Evolutionary conservation across 139 green algal species (phyloP).

Genomic region (Auxenochlorella pyrenoidosa): DNA sequence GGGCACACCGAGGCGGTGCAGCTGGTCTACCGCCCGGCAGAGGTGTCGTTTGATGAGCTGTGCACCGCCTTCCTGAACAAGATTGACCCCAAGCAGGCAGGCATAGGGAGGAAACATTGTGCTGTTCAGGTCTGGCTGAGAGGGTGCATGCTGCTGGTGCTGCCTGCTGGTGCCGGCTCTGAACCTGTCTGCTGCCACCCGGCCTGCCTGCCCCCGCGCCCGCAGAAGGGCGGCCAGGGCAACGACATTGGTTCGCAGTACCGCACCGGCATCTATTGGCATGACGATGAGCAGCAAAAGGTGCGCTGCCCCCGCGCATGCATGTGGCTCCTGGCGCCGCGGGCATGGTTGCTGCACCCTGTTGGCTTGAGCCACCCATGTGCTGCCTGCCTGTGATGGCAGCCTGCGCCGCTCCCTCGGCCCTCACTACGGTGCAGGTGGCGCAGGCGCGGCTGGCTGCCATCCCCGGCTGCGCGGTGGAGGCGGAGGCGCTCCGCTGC

Average conservation of each 20-base stretch:
- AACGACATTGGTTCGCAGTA: conserved; percentile 30
- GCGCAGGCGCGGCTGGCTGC: conserved; percentile 44
- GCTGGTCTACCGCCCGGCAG: conserved; percentile 9
- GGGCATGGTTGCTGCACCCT: neutral
- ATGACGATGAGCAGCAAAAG: conserved; percentile 14
- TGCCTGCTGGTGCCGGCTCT: too few species aligned
- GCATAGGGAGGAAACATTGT: too few species aligned
- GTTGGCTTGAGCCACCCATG: too few species aligned
- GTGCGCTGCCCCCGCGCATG: neutral
- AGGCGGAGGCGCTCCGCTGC: conserved; percentile 49
- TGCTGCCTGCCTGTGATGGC: too few species aligned
- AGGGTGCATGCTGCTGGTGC: too few species aligned
- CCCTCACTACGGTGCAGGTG: neutral
- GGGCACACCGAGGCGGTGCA: conserved; percentile 37
- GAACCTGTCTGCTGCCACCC: neutral
- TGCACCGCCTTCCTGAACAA: conserved; percentile 11
- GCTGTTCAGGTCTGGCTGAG: neutral
- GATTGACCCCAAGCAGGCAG: conserved; percentile 19
- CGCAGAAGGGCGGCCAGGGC: conserved; percentile 28
- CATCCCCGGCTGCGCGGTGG: conserved; percentile 74
- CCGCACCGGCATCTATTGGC: conserved; percentile 33
- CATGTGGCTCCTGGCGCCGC: too few species aligned
- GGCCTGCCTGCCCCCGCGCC: neutral
- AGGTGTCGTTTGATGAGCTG: conserved; percentile 28
- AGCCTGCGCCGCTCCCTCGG: too few species aligned